Evolutionary conservation across 2,329 filamentous ascomycete species (phyloP), one percentile per base, ranked within the genome.

Genomic region (Fusarium robinianum): DNA sequence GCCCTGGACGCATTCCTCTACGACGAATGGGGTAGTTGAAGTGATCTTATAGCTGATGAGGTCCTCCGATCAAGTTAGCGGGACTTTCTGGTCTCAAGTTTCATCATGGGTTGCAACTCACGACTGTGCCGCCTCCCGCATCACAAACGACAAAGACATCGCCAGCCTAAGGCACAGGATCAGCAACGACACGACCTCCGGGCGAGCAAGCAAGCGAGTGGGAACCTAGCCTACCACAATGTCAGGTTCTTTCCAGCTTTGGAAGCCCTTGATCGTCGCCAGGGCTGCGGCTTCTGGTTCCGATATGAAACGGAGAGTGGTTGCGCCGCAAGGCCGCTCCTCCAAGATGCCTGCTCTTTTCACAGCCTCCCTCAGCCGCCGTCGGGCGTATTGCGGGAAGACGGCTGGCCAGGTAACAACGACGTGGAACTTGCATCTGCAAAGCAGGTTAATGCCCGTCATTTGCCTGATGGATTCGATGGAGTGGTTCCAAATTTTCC

Each of bases 241-340:
- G n/a, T n/a, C n/a, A n/a, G n/a, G n/a, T n/a, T n/a, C n/a, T n/a
- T n/a, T n/a, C n/a, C n/a, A n/a, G 48, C 5, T 57, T 49, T 0
- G 53, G 48, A 0, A 69, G 38, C 67, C 64, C 1, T 58, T 47
- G 1, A 75, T 47, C 0, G 66, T 67, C 0, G 70, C 66, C 0
- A 77, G 24, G 0, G 72, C 72, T 1, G 73, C 73, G 0, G 73
- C 74, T 44, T 77, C 73, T 0, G 73, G 74, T 42, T 77, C 74
- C 0, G 68, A 65, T 0, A 75, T 49, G 25, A 75, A 70, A 0
- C 45, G 25, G 5, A 74, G 33, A 0, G 32, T 58, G 0, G 73
- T 74, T 0, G 58, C 22, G 0, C 65, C 68, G 2, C 57, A 58
- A 0, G 33, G 5, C 0, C 67, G 53, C 0, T 24, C 7, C 0